A percentile compares a stretch with the other conserved stretches of the same genome.
phyloP scores from a whole-genome alignment of 352 stramenopile species.

The Pythium plurisporium region DNA sequence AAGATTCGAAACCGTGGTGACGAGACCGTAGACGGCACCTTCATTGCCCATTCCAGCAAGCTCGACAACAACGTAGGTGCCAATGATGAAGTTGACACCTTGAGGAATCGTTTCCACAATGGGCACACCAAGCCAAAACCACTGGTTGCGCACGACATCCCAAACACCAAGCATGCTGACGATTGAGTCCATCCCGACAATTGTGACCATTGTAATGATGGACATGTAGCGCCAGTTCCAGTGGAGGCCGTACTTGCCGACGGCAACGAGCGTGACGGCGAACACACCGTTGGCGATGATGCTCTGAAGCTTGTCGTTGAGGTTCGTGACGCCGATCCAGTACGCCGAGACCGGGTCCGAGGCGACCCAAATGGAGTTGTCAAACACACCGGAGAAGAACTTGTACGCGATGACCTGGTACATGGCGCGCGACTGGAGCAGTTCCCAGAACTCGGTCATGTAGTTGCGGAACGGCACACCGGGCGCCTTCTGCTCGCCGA shows the following conservation, averaged over 20 bases:
- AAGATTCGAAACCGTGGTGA: conserved; percentile 25
- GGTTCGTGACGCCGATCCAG: conserved; percentile 19
- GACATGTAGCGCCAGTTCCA: conserved; percentile 37
- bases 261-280: conserved; percentile 10
- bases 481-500: conserved; percentile 19
- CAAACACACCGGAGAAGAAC: conserved; percentile 14
- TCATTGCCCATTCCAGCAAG: conserved; percentile 21
- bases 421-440: conserved; percentile 13
- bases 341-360: conserved; percentile 13
- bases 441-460: conserved; percentile 20
- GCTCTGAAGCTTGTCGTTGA: conserved; percentile 23
- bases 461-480: conserved; percentile 17
- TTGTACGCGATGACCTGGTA: conserved; percentile 15
- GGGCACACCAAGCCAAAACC: conserved; percentile 34
- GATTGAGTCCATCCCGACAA: conserved; percentile 28
- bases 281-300: conserved; percentile 20
- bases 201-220: conserved; percentile 17
- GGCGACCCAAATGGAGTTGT: conserved; percentile 8
- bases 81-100: conserved; percentile 27
- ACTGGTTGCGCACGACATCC: conserved; percentile 36
- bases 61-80: conserved; percentile 18
- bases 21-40: conserved; percentile 24
- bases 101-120: conserved; percentile 26
- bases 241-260: conserved; percentile 23
- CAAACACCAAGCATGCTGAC: conserved; percentile 30